Percentiles rank a stretch among this genome's conserved stretches.
Evolutionary conservation across 108 stramenopile species (phyloP).

Genomic region (Thalassiosira profunda): DNA sequence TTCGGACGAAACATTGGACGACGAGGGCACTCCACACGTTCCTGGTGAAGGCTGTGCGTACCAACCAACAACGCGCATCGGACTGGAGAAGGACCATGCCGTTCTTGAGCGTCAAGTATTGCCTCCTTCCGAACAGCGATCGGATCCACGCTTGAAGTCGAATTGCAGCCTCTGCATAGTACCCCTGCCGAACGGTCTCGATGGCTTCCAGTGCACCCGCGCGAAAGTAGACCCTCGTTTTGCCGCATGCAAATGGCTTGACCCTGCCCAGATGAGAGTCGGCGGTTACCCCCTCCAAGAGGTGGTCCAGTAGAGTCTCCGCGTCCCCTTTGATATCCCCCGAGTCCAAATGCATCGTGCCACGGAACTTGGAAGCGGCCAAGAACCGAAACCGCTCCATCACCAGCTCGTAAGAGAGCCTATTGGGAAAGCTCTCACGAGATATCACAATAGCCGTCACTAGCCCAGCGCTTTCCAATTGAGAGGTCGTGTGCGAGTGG

Average conservation of each 20-base stretch:
- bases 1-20: conserved; percentile 79
- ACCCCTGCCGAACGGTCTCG: conserved; percentile 69
- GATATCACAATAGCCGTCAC: conserved; percentile 91
- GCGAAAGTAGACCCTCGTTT: conserved; percentile 87
- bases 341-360: conserved; percentile 24
- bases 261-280: conserved; percentile 52
- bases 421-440: conserved; percentile 94
- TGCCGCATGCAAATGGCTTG: conserved; percentile 79
- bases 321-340: conserved; percentile 42
- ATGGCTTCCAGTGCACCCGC: conserved; percentile 83
- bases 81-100: conserved; percentile 54
- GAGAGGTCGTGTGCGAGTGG: conserved; percentile 76
- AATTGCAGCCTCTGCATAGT: conserved; percentile 58
- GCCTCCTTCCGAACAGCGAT: conserved; percentile 28
- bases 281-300: conserved; percentile 31
- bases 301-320: conserved; percentile 29
- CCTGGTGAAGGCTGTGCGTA: conserved; percentile 20
- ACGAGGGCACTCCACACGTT: conserved; percentile 41
- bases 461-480: conserved; percentile 95
- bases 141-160: conserved; percentile 64
- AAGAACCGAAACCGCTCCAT: conserved; percentile 73
- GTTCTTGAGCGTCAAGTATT: conserved; percentile 41
- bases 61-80: conserved; percentile 37
- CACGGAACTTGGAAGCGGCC: conserved; percentile 36
- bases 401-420: conserved; percentile 73